Conservation (phyloP, 768 basidiomycete species). For the Phylloporus rhodoxanthus region DNA sequence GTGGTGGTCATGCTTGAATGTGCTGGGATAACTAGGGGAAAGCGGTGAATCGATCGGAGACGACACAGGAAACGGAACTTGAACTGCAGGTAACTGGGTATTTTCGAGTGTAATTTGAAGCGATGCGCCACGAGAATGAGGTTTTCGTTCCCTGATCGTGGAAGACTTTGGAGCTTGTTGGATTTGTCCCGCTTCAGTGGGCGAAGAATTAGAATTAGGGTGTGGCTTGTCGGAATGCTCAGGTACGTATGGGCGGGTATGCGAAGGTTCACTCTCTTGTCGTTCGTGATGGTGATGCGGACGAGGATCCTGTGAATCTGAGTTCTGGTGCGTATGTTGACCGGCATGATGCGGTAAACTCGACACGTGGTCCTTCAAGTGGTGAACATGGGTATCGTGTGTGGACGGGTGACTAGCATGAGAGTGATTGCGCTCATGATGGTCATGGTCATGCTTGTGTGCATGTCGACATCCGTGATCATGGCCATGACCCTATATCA, state of each 20-base stretch:
- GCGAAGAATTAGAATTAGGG: constrained; percentile 13
- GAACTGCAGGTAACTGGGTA: constrained; percentile 14
- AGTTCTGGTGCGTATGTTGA: constrained; percentile 17
- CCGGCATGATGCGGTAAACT: constrained; percentile 12
- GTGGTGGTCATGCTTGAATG: constrained; percentile 46
- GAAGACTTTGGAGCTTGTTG: constrained; percentile 8
- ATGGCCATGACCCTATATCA: constrained; percentile 16
- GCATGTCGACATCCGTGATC: constrained; percentile 14
- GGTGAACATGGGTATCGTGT: constrained; percentile 27
- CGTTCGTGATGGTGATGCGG: constrained; percentile 25
- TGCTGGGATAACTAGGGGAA: constrained; percentile 56
- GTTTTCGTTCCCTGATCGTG: constrained; percentile 28
- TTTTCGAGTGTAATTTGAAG: constrained; percentile 33
- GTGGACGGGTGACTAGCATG: constrained; percentile 32
- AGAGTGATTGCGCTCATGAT: constrained; percentile 28
- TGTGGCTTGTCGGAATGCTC: constrained; percentile 24
- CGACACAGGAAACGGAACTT: constrained; percentile 24
- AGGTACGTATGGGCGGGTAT: constrained; percentile 24
- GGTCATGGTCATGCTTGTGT: constrained; percentile 13
- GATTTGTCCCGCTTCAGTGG: constrained; percentile 3
- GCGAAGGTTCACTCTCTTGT: constrained; percentile 21
- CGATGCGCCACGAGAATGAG: constrained; percentile 37
- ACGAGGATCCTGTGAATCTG: constrained; percentile 21
- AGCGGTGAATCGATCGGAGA: constrained; percentile 44
- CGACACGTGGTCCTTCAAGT: constrained; percentile 12